phyloP scores from a whole-genome alignment of 2,329 filamentous ascomycete genomes.

The Biscogniauxia sp. region DNA sequence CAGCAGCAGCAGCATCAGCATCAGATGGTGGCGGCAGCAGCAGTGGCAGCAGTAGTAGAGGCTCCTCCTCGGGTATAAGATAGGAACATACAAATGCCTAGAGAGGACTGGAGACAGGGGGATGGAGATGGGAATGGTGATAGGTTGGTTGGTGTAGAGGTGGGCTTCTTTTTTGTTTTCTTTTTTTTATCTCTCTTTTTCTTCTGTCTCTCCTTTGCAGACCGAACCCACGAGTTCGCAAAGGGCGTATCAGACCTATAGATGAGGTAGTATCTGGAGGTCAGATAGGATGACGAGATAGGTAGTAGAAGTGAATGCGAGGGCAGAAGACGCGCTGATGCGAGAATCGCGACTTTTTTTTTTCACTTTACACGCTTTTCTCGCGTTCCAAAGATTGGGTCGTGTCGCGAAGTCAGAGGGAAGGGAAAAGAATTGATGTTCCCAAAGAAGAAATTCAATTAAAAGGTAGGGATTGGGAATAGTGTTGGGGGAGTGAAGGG shows the following conservation, averaged over 20 bases:
- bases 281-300: too few relatives aligned
- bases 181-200: too few relatives aligned
- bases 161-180: too few relatives aligned
- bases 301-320: too few relatives aligned
- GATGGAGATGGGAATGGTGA: not conserved
- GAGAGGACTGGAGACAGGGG: too few relatives aligned
- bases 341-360: slow-evolving; percentile 9
- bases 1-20: not conserved
- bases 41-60: too few relatives aligned
- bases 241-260: too few relatives aligned
- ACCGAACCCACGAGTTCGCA: too few relatives aligned
- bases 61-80: not conserved
- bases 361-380: slow-evolving; percentile 7
- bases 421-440: not conserved
- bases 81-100: not conserved
- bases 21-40: not conserved
- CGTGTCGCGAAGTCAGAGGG: slow-evolving; percentile 4
- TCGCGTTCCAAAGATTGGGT: slow-evolving; percentile 12
- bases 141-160: too few relatives aligned
- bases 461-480: slow-evolving; percentile 31
- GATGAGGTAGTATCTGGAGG: too few relatives aligned
- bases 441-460: slow-evolving; percentile 30
- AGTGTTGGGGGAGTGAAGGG: slow-evolving; percentile 16
- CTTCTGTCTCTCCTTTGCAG: too few relatives aligned
- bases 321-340: slow-evolving; percentile 13